phyloP scores from a whole-genome alignment of 2,329 filamentous ascomycete genomes.

The Sclerotinia sclerotiorum region DNA sequence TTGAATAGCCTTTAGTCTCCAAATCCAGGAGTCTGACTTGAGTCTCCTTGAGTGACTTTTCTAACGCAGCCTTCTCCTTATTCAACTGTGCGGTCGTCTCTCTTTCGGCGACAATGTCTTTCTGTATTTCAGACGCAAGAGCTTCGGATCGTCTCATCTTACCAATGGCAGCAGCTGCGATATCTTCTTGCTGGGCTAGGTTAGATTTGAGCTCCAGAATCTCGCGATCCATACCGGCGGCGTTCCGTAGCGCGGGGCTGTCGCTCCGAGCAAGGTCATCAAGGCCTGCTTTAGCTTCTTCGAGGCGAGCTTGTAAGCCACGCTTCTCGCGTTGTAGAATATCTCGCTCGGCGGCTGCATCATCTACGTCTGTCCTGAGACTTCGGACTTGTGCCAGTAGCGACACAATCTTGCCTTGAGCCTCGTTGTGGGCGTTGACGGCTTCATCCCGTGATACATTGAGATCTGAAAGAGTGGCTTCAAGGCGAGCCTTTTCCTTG shows the following conservation, averaged over 20 bases:
- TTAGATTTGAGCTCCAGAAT: slow-evolving; percentile 84
- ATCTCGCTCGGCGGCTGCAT: slow-evolving; percentile 82
- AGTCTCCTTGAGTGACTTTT: slow-evolving; percentile 87
- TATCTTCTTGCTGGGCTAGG: slow-evolving; percentile 89
- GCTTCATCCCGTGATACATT: slow-evolving; percentile 92
- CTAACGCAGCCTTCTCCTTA: slow-evolving; percentile 84
- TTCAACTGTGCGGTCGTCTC: slow-evolving; percentile 79
- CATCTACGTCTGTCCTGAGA: slow-evolving; percentile 81
- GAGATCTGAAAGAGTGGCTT: slow-evolving; percentile 84
- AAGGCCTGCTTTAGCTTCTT: slow-evolving; percentile 83
- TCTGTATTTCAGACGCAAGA: slow-evolving; percentile 83
- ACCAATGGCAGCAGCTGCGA: slow-evolving; percentile 85
- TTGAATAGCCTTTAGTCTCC: slow-evolving; percentile 96
- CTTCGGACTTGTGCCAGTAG: slow-evolving; percentile 85
- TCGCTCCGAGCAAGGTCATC: slow-evolving; percentile 85
- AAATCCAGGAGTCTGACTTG: slow-evolving; percentile 89
- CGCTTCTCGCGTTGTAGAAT: slow-evolving; percentile 85
- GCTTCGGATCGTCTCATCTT: slow-evolving; percentile 97
- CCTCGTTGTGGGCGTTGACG: slow-evolving; percentile 88
- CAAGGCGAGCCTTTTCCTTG: slow-evolving; percentile 92
- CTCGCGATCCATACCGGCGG: slow-evolving; percentile 84
- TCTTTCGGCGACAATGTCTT: slow-evolving; percentile 83
- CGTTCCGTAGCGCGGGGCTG: slow-evolving; percentile 84
- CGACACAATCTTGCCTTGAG: slow-evolving; percentile 87
- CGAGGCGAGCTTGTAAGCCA: slow-evolving; percentile 77